These are phyloP conservation scores for Euptelea pleiosperma DNA, from an alignment of 164 flowering plant genomes.

Conservation along the genomic window DNA sequence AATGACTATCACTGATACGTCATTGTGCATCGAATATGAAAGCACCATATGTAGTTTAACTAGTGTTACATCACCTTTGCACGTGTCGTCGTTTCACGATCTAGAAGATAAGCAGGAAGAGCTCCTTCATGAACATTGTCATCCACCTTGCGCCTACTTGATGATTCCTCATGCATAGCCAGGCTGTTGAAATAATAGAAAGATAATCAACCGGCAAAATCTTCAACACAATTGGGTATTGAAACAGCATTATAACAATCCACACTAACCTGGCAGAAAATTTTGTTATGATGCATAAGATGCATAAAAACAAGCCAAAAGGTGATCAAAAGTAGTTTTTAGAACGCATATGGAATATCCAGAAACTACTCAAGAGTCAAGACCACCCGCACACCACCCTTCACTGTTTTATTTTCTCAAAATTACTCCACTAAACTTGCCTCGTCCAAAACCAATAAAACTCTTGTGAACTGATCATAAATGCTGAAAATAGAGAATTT, in stretches of 20 bases:
- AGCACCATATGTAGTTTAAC: not conserved
- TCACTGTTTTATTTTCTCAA: too few relatives aligned
- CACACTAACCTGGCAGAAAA: too few relatives aligned
- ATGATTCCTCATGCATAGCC: slow-evolving; percentile 88
- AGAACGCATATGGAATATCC: too few relatives aligned
- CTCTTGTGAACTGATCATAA: too few relatives aligned
- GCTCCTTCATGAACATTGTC: slow-evolving; percentile 90
- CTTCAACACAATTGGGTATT: not conserved
- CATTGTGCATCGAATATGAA: not conserved
- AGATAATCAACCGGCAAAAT: not conserved
- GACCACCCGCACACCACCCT: too few relatives aligned
- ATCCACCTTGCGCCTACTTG: slow-evolving; percentile 81
- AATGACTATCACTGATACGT: not conserved
- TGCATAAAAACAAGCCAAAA: too few relatives aligned
- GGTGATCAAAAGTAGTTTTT: too few relatives aligned
- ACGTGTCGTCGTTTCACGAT: slow-evolving; percentile 90
- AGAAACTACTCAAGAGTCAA: too few relatives aligned
- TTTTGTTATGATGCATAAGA: too few relatives aligned
- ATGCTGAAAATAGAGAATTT: too few relatives aligned
- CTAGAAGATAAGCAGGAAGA: slow-evolving; percentile 85
- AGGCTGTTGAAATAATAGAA: slow-evolving; percentile 43
- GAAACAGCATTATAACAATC: not conserved
- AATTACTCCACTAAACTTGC: too few relatives aligned
- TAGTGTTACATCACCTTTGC: slow-evolving; percentile 54
- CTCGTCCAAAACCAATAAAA: too few relatives aligned